phyloP scores from a whole-genome alignment of 306 rosid species.

The Rubus parviflorus region DNA sequence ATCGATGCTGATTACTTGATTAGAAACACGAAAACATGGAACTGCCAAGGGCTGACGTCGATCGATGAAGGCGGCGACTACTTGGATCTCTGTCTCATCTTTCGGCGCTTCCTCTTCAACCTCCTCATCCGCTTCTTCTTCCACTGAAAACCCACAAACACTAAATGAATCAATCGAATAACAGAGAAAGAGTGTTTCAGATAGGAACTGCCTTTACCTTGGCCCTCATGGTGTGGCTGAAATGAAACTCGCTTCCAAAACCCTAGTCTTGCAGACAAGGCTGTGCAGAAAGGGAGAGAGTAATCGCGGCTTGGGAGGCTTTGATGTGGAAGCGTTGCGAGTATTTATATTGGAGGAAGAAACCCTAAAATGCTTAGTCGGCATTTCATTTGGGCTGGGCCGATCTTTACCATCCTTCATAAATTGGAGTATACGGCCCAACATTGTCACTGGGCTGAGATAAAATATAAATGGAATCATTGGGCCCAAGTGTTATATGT shows the following conservation, averaged over 20 bases:
- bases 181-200: background rate
- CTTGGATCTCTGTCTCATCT: constrained; percentile 93
- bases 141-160: constrained; percentile 44
- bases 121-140: constrained; percentile 97
- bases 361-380: constrained; percentile 24
- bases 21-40: background rate
- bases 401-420: background rate
- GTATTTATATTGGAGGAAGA: constrained; percentile 13
- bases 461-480: background rate
- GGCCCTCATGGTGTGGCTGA: constrained; percentile 55
- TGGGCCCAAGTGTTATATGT: too few relatives aligned
- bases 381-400: constrained; percentile 2
- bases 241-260: constrained; percentile 13
- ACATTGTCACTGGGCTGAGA: background rate
- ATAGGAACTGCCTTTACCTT: constrained; percentile 33
- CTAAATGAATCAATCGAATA: background rate
- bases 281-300: background rate
- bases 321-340: background rate
- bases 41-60: background rate
- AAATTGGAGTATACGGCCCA: background rate
- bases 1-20: constrained; percentile 18
- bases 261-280: constrained; percentile 2
- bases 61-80: constrained; percentile 5
- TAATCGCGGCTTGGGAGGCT: background rate
- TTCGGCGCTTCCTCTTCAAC: constrained; percentile 86